These are phyloP conservation scores for Apiosordaria backusii DNA, from an alignment of 495 filamentous ascomycete genomes.

Conservation along the genomic window DNA sequence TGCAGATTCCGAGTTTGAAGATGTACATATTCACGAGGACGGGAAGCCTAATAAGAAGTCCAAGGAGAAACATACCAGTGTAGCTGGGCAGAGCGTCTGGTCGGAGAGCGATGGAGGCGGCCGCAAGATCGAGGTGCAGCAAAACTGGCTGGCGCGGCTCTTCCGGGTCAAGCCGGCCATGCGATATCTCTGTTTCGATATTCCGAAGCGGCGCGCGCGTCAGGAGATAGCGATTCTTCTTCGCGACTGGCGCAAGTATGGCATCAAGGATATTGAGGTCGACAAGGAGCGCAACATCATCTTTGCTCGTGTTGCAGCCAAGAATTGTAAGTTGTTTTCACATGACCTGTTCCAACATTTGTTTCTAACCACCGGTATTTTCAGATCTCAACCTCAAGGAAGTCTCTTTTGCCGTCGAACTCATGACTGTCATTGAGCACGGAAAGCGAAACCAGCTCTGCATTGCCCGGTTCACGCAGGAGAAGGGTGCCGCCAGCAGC, in stretches of 20 bases:
- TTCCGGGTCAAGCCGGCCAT: constrained; percentile 84
- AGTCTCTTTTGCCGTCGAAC: constrained; percentile 74
- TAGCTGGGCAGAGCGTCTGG: constrained; percentile 17
- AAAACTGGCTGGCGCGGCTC: constrained; percentile 82
- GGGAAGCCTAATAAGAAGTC: constrained; percentile 14
- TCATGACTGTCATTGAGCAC: constrained; percentile 81
- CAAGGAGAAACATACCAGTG: constrained; percentile 11
- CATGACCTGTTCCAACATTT: constrained; percentile 26
- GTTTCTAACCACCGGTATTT: constrained; percentile 1
- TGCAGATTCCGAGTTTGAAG: constrained; percentile 15
- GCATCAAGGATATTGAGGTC: constrained; percentile 69
- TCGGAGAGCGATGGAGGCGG: constrained; percentile 20
- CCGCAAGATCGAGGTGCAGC: constrained; percentile 56
- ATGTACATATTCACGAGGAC: constrained; percentile 7
- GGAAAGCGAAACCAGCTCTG: constrained; percentile 63
- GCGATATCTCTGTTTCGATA: constrained; percentile 67
- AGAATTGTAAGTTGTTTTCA: constrained; percentile 63
- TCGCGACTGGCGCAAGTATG: constrained; percentile 73
- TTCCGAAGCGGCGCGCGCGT: constrained; percentile 63
- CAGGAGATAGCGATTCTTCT: constrained; percentile 71
- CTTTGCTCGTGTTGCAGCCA: constrained; percentile 66
- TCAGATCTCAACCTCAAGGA: constrained; percentile 70
- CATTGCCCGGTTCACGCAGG: constrained; percentile 81
- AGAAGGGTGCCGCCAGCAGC: constrained; percentile 78
- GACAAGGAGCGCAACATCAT: constrained; percentile 71